Evolutionary conservation across 352 stramenopile genomes (phyloP), one percentile per base, ranked within the genome.

Genomic region (Pythium chondricola): DNA sequence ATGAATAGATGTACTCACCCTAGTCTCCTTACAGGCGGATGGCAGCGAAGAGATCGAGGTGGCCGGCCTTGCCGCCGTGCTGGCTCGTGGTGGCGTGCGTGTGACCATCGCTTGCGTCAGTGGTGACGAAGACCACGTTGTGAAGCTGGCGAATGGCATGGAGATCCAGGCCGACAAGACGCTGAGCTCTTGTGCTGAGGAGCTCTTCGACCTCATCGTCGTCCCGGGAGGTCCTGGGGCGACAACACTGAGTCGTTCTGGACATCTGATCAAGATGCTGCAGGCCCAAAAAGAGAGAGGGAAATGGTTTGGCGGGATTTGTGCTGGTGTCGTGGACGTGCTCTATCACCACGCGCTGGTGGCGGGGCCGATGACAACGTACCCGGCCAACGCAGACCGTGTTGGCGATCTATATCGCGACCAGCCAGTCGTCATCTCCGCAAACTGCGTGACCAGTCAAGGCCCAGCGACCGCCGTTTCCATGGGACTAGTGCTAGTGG

Each of bases 1-100:
- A n/a, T n/a, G n/a, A n/a, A n/a, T n/a, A n/a, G n/a, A n/a, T n/a
- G n/a, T n/a, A n/a, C n/a, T n/a, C n/a, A n/a, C n/a, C n/a, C n/a
- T n/a, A n/a, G n/a, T n/a, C n/a, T n/a, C n/a, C n/a, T n/a, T n/a
- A n/a, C 38, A 86, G 74, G 63, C 72, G 2, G 52, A 71, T 17
- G 74, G 65, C 8, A 73, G 63, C 43, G 78, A 85, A 54, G 78
- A 89, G 35, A 85, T 89, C 8, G 74, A 89, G 24, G 62, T 83
- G 36, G 74, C 60, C 13, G 68, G 54, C 37, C 52, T 89, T 4
- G 67, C 58, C 17, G 64, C 66, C 22, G 58, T 89, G 35, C 47
- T 89, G 35, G 60, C 73, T 32, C 73, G 70, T 10, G 78, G 68
- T 17, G 74, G 78, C 18, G 71, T 85, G 24, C 74, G 71, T 29